Evolutionary conservation across 139 green algal genomes (phyloP).

Genomic region (Chlorella sp.): DNA sequence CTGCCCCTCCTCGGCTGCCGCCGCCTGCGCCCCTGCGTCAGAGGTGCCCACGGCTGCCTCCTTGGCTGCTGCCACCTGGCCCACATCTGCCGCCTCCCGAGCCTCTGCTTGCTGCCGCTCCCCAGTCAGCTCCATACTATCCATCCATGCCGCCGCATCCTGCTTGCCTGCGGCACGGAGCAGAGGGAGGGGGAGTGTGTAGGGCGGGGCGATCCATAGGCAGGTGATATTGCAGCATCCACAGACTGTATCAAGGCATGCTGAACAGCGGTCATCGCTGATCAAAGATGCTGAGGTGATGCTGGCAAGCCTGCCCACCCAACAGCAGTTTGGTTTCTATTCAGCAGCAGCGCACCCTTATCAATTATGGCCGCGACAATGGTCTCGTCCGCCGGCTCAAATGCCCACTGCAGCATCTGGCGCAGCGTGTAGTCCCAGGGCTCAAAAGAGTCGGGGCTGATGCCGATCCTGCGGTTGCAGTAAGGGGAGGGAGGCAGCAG

Average conservation of each 20-base stretch:
- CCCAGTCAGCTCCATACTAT: slow-evolving; percentile 1
- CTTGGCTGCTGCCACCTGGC: slow-evolving; percentile 15
- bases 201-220: too few species aligned
- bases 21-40: neutral
- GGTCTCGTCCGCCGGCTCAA: slow-evolving; percentile 67
- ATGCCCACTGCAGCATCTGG: slow-evolving; percentile 70
- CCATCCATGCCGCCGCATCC: slow-evolving; percentile 57
- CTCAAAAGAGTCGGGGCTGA: slow-evolving; percentile 59
- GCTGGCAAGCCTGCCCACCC: too few species aligned
- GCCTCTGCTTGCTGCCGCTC: neutral
- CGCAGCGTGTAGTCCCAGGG: slow-evolving; percentile 53
- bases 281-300: too few species aligned
- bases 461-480: slow-evolving; percentile 41
- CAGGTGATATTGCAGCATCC: too few species aligned
- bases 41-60: neutral
- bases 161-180: slow-evolving; percentile 34
- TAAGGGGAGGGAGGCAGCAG: neutral
- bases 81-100: neutral
- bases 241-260: too few species aligned
- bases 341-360: slow-evolving; percentile 9
- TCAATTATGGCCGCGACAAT: slow-evolving; percentile 38
- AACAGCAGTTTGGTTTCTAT: too few species aligned
- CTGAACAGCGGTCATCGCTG: too few species aligned
- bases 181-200: too few species aligned
- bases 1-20: neutral